Evolutionary conservation across 2,329 filamentous ascomycete species (phyloP), one percentile per base, ranked within the genome.

Genomic region (Cytospora schulzeri): DNA sequence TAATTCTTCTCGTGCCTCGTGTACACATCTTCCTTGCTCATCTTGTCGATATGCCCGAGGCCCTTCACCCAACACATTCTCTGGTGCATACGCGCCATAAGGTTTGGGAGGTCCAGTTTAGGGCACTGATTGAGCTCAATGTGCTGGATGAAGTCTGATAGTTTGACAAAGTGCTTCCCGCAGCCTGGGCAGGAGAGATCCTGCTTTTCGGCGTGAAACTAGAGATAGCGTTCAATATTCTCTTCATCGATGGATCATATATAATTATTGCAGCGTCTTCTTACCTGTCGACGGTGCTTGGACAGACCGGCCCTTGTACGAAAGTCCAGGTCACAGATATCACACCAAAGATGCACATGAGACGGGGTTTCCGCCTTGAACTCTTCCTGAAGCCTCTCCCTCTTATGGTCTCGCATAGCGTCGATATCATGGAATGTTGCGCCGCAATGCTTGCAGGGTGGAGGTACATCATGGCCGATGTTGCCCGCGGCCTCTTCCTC

Each of bases 181-280:
- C 83, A 86, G 29, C 79, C 83, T 1, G 81, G 81, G 56, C 83
- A 86, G 3, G 67, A 55, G 1, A 86, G 74, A 1, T 76, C 65
- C 60, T 83, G 79, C 22, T 73, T 68, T 15, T 75, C 67, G 7
- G 75, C 74, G 63, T 83, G 81, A 14, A 68, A 57, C 79, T 82
- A 7, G 1, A 7, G 11, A 26, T 6, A 38, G 52, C 12, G 14
- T 11, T 45, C 26, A 56, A 48, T 2, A 14, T 51, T 48, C 12
- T 31, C 22, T 14, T 38, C n/a, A 24, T n/a, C 22, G 19, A 22
- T 9, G 26, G 7, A 14, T 4, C 19, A 6, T 9, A 19, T 35
- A 31, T 24, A 11, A n/a, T 24, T 17, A 2, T 14, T 12, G 14
- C 41, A 9, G 26, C 31, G 1, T 48, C 66, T 54, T 63, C 74